phyloP scores from a whole-genome alignment of 2,329 filamentous ascomycete species.

The Diaporthe sp. region DNA sequence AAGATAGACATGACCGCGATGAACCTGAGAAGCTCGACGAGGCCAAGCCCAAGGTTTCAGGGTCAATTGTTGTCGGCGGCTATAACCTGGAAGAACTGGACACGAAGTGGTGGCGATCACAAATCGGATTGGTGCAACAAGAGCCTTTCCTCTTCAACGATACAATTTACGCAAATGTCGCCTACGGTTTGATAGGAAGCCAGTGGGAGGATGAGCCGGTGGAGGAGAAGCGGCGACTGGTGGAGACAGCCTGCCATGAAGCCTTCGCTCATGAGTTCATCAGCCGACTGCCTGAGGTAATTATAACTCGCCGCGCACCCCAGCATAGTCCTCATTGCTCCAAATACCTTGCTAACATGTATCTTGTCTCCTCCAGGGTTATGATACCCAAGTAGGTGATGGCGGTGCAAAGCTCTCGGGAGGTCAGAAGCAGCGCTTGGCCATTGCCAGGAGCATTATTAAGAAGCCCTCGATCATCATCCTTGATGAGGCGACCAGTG shows the following conservation, averaged over 20 bases:
- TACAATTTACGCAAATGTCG: slow-evolving; percentile 68
- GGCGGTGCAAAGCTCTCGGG: slow-evolving; percentile 88
- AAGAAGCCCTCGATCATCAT: slow-evolving; percentile 87
- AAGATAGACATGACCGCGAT: slow-evolving; percentile 49
- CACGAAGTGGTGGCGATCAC: slow-evolving; percentile 68
- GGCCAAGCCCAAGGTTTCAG: slow-evolving; percentile 47
- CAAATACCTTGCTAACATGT: slow-evolving; percentile 17
- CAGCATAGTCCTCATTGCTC: neutral
- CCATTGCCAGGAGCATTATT: slow-evolving; percentile 78
- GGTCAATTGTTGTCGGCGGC: neutral
- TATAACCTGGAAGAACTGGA: slow-evolving; percentile 62
- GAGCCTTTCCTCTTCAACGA: slow-evolving; percentile 61
- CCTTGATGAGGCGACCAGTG: slow-evolving; percentile 94
- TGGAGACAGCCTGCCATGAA: slow-evolving; percentile 75
- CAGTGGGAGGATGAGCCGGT: slow-evolving; percentile 53
- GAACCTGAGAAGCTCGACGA: slow-evolving; percentile 62
- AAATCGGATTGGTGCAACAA: slow-evolving; percentile 60
- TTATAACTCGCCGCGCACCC: neutral
- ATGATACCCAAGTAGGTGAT: slow-evolving; percentile 82
- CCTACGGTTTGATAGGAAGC: slow-evolving; percentile 62
- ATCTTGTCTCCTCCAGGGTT: slow-evolving; percentile 57
- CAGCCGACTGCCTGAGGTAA: slow-evolving; percentile 69
- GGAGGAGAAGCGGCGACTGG: slow-evolving; percentile 66
- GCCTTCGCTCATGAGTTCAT: slow-evolving; percentile 81
- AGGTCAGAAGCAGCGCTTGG: slow-evolving; percentile 97